These are phyloP conservation scores for Pythium coloratum DNA, from an alignment of 352 stramenopile genomes.

Conservation along the genomic window DNA sequence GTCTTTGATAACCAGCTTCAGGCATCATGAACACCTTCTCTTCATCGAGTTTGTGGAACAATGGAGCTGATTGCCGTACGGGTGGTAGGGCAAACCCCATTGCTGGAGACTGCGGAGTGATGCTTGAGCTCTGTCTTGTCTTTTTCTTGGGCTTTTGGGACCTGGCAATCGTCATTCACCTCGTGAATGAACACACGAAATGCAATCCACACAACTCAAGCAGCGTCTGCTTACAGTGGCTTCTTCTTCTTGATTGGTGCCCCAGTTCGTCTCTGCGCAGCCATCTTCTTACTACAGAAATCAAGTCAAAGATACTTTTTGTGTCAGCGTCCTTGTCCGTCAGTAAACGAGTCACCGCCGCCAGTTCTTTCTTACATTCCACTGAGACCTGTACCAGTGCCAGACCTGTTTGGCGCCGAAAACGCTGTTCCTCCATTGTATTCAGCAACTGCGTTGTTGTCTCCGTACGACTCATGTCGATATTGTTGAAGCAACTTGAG, in stretches of 20 bases:
- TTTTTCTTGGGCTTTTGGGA: constrained; percentile 16
- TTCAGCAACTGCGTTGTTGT: constrained; percentile 6
- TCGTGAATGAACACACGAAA: neutral
- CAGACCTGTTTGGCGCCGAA: neutral
- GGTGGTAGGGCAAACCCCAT: constrained; percentile 16
- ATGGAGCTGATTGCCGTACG: constrained; percentile 2
- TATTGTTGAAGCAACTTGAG: constrained; percentile 2
- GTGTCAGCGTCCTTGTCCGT: neutral
- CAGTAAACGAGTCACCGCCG: neutral
- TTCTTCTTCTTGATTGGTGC: constrained; percentile 7
- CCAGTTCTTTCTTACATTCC: constrained; percentile 3
- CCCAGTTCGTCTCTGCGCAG: neutral
- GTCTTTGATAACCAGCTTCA: neutral
- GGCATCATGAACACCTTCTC: neutral
- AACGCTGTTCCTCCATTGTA: neutral
- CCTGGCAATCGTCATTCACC: neutral
- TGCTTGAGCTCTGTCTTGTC: neutral
- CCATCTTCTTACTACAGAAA: constrained; percentile 19
- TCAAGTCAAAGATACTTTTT: neutral
- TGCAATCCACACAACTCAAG: neutral
- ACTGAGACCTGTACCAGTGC: neutral
- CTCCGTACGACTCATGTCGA: constrained; percentile 2
- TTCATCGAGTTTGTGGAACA: constrained; percentile 21
- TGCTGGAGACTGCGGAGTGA: neutral
- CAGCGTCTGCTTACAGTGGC: neutral